Evolutionary conservation across 2,329 filamentous ascomycete species (phyloP), one percentile per base, ranked within the genome.

Genomic region (Zymoseptoria passerinii): DNA sequence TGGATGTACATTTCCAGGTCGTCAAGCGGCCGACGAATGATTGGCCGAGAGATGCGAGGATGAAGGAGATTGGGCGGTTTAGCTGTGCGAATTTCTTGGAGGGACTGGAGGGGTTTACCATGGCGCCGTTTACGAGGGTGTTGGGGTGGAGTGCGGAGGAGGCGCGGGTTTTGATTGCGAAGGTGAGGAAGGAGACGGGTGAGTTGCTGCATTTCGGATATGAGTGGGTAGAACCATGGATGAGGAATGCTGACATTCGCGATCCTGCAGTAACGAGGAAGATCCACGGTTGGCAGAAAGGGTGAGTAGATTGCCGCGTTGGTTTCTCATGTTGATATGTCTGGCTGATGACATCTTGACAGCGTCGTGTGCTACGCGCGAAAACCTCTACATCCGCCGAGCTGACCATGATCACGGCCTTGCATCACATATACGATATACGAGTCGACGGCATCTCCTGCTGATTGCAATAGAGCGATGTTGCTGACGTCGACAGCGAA

Each of bases 131-230:
- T 62, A 71, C 73, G n/a, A 71, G 71, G 53, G 73, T 72, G 0
- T 65, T 78, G 5, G 71, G 71, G 2, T 79, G 76, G 77, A 74
- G 71, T 5, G 70, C 71, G 19, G 72, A 75, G 8, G 75, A 78
- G 59, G 74, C 77, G 8, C 72, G 76, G 49, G 74, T 78, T 16
- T 75, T 77, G 50, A 66, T 78, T n/a, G 75, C 76, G 3, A 67
- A 74, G 53, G 70, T 78, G 5, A 64, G 75, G 48, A 74, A 73
- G 53, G 69, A 76, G 10, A 67, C 76, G 27, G 35, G 35, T 40
- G 35, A 40, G 35, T 40, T 40, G n/a, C 35, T 40, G 10, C n/a
- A n/a, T n/a, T 40, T 16, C 10, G 16, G 35, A 16, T 40, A 40
- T 16, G 35, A 16, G 4, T 40, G 35, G 29, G 16, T 40, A 13